A percentile compares a stretch with the other conserved stretches of the same genome.
phyloP scores from a whole-genome alignment of 352 stramenopile genomes.

The Phytophthora citricola region DNA sequence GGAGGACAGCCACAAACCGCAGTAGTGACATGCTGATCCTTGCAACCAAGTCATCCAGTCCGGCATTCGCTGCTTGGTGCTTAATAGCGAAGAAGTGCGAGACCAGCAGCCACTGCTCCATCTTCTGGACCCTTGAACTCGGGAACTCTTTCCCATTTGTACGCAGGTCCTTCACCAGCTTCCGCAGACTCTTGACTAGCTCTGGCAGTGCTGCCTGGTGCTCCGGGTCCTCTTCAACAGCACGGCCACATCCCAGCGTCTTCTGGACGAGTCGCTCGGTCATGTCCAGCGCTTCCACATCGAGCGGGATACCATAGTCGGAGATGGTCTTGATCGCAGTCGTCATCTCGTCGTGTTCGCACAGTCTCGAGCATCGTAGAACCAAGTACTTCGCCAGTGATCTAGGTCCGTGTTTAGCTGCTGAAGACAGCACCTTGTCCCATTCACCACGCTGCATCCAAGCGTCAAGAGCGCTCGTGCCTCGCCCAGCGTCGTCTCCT shows the following conservation, averaged over 20 bases:
- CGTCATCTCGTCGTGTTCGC: slow-evolving; percentile 75
- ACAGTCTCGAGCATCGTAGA: slow-evolving; percentile 70
- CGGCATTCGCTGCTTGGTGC: slow-evolving; percentile 57
- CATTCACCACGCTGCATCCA: slow-evolving; percentile 94
- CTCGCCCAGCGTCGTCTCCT: slow-evolving; percentile 46
- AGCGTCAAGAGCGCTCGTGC: slow-evolving; percentile 84
- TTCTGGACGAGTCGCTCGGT: slow-evolving; percentile 64
- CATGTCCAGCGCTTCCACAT: slow-evolving; percentile 60
- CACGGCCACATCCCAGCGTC: slow-evolving; percentile 53
- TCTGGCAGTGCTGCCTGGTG: slow-evolving; percentile 60
- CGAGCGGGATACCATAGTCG: slow-evolving; percentile 82
- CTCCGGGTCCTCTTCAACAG: slow-evolving; percentile 47
- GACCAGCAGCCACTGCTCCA: slow-evolving; percentile 82
- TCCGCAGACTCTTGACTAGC: slow-evolving; percentile 73
- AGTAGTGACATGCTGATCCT: slow-evolving; percentile 91
- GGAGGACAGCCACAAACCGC: slow-evolving; percentile 88
- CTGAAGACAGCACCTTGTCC: slow-evolving; percentile 92
- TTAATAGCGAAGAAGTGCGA: slow-evolving; percentile 85
- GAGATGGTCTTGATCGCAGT: slow-evolving; percentile 80
- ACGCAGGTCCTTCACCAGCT: slow-evolving; percentile 79
- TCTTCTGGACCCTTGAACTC: slow-evolving; percentile 58
- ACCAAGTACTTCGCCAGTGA: slow-evolving; percentile 90
- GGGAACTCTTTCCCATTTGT: slow-evolving; percentile 58
- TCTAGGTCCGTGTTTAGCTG: slow-evolving; percentile 74
- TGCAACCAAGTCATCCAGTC: slow-evolving; percentile 70